phyloP scores from a whole-genome alignment of 2,329 filamentous ascomycete species.

The Pseudocercospora musae region DNA sequence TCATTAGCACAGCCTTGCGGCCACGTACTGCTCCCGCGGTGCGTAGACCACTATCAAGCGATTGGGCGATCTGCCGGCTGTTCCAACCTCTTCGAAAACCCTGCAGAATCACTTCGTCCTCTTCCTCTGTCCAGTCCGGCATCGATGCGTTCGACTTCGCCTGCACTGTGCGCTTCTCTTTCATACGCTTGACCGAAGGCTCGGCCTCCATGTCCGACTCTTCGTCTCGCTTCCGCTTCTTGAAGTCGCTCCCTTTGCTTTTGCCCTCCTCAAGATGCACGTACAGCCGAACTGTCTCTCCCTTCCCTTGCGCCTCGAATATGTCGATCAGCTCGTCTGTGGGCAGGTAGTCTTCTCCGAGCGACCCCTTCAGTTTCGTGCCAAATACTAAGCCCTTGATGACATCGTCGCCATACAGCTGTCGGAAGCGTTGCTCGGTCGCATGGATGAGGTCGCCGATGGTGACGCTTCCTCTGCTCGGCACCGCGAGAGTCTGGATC shows the following conservation, averaged over 20 bases:
- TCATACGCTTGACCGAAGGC: background rate
- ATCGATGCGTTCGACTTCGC: background rate
- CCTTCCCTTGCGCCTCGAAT: background rate
- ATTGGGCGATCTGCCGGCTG: background rate
- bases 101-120: conserved; percentile 9
- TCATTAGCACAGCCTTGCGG: background rate
- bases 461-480: background rate
- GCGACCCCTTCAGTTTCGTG: background rate
- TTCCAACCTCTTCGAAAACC: conserved; percentile 7
- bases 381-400: background rate
- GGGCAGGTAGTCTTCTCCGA: background rate
- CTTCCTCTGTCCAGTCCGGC: conserved; percentile 1
- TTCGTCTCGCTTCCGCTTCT: background rate
- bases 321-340: background rate
- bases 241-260: background rate
- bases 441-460: background rate
- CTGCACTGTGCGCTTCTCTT: background rate
- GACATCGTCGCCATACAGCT: background rate
- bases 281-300: background rate
- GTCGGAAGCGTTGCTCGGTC: background rate
- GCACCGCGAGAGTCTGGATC: background rate
- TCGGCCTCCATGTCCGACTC: background rate
- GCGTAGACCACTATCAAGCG: background rate
- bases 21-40: conserved; percentile 1
- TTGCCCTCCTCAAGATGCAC: background rate